Evolutionary conservation across 2,329 filamentous ascomycete species (phyloP).

Genomic region (Xylaria sp.): DNA sequence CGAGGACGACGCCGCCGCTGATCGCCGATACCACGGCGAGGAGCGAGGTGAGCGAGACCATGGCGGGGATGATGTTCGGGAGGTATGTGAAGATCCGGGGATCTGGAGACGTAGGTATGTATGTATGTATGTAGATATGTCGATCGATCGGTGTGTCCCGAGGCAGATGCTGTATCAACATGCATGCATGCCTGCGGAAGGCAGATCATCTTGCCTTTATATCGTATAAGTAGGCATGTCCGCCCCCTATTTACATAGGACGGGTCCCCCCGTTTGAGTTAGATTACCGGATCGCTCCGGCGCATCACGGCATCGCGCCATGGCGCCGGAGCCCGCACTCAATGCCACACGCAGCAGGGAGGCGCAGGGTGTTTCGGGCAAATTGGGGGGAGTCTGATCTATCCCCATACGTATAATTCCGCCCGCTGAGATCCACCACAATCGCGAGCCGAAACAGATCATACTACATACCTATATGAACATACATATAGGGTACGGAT

Average conservation of each 20-base stretch:
- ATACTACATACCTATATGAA: too few relatives aligned
- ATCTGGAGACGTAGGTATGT: not conserved
- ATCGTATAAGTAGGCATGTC: not conserved
- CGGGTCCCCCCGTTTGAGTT: not conserved
- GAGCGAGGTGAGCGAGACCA: not conserved
- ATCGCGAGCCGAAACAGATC: too few relatives aligned
- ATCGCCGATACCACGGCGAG: not conserved
- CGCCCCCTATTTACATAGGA: not conserved
- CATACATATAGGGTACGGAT: too few relatives aligned
- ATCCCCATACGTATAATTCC: too few relatives aligned
- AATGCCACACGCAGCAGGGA: not conserved
- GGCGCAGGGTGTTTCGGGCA: not conserved
- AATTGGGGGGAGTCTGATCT: not conserved
- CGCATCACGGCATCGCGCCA: not conserved
- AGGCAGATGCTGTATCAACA: not conserved
- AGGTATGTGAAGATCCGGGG: too few relatives aligned
- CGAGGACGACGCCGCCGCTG: not conserved
- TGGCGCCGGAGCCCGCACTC: not conserved
- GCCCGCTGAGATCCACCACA: too few relatives aligned
- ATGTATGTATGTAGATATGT: not conserved
- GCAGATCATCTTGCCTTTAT: not conserved
- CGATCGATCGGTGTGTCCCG: not conserved
- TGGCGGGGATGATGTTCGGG: not conserved
- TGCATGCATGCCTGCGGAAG: not conserved
- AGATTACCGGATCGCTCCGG: not conserved